Evolutionary conservation across 352 stramenopile genomes (phyloP).

Genomic region (Globisporangium carolinianum): DNA sequence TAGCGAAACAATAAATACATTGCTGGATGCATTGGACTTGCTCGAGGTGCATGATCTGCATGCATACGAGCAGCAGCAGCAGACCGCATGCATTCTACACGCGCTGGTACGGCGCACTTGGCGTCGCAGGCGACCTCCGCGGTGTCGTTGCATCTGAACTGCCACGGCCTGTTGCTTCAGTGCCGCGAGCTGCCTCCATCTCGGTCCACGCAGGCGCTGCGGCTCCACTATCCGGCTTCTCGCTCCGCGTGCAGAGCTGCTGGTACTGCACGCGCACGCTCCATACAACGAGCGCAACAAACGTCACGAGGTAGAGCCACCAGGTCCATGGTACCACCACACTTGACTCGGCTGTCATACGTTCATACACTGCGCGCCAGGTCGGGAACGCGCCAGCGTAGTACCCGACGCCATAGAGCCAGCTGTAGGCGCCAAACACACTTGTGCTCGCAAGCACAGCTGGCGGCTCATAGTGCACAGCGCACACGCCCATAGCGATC

Average conservation of each 20-base stretch:
- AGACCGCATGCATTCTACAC: neutral
- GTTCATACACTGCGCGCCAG: constrained; percentile 1
- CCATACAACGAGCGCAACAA: constrained; percentile 10
- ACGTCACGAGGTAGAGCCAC: constrained; percentile 16
- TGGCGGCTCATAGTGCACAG: constrained; percentile 5
- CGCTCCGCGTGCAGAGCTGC: neutral
- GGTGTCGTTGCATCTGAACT: neutral
- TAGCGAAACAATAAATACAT: too few species aligned
- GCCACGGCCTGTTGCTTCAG: neutral
- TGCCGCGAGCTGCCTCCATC: neutral
- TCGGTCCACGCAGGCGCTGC: neutral
- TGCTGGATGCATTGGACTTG: too few species aligned
- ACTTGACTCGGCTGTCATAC: too few species aligned
- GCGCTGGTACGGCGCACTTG: constrained; percentile 3
- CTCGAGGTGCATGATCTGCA: too few species aligned
- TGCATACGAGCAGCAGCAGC: neutral
- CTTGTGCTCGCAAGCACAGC: constrained; percentile 24
- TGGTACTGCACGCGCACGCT: constrained; percentile 20
- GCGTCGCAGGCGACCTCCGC: neutral
- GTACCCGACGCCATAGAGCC: constrained; percentile 23
- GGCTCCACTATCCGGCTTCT: too few species aligned
- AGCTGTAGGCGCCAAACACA: constrained; percentile 19
- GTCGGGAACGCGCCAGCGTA: constrained; percentile 20
- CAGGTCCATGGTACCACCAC: constrained; percentile 10
- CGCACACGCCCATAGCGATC: constrained; percentile 4